These are phyloP conservation scores for Trapa bicornis DNA, from an alignment of 345 rosid genomes.

Conservation along the genomic window DNA sequence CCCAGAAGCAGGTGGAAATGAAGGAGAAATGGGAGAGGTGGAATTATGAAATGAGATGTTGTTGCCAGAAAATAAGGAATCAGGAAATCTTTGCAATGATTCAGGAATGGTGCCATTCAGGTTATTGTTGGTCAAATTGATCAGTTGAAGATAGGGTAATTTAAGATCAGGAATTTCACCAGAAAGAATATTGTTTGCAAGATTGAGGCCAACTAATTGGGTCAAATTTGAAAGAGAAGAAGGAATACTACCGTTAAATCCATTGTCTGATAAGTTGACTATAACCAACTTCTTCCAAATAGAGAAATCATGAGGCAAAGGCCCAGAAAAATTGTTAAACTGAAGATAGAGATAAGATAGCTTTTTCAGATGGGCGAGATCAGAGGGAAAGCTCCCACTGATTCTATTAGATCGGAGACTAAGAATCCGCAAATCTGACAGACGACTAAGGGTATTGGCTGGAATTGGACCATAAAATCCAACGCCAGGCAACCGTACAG, in stretches of 20 bases:
- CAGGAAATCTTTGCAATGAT: slow-evolving; percentile 48
- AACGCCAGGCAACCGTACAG: slow-evolving; percentile 72
- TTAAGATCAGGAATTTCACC: slow-evolving; percentile 62
- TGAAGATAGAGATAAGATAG: slow-evolving; percentile 73
- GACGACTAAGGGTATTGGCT: slow-evolving; percentile 55
- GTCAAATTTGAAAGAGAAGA: slow-evolving; percentile 43
- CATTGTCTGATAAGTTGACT: slow-evolving; percentile 66
- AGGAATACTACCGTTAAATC: slow-evolving; percentile 62
- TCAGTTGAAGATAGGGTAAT: slow-evolving; percentile 38
- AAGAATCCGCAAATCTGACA: slow-evolving; percentile 53
- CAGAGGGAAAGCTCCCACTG: slow-evolving; percentile 53
- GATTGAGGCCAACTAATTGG: slow-evolving; percentile 47
- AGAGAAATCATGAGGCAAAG: slow-evolving; percentile 42
- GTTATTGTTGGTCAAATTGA: slow-evolving; percentile 53
- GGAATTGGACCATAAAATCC: slow-evolving; percentile 70
- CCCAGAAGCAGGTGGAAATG: slow-evolving; percentile 17
- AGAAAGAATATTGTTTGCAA: slow-evolving; percentile 67
- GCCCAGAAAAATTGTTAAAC: slow-evolving; percentile 54
- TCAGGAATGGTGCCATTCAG: slow-evolving; percentile 50
- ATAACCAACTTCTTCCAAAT: slow-evolving; percentile 49
- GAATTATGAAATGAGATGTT: slow-evolving; percentile 21
- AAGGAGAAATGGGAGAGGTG: slow-evolving; percentile 18
- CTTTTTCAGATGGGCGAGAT: slow-evolving; percentile 46
- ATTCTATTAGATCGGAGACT: slow-evolving; percentile 74
- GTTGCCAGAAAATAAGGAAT: slow-evolving; percentile 58